Base-by-base conservation (phyloP, 257 asterid species). In the Solanum ossicruentum region DNA sequence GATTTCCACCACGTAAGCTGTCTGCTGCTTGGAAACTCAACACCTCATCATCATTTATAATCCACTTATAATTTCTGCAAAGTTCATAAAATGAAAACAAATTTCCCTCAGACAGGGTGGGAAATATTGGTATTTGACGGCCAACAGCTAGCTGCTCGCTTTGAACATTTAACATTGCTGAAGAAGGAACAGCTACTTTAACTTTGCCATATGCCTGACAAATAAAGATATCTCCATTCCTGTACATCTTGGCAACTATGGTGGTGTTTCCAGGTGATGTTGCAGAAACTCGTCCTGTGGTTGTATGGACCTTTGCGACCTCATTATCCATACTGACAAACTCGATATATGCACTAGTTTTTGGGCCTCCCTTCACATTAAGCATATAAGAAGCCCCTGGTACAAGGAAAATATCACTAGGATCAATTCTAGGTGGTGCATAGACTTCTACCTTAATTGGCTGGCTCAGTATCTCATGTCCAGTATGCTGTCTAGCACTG, bases 331-430 rank as follows among this genome's bases (percentile, higher is more conserved):
- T 41, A 86, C 93, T 89, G 77, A 91, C 87, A 85, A 83, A 96
- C 90, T 90, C 88, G 67, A 93, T 89, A 70, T 79, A 89, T 49
- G 97, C 89, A 88, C 93, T 92, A 83, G 92, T 85, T 88, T 88
- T 87, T 20, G 98, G 99, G 86, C 98, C 98, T 81, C 99, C 99
- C 86, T 87, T 86, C 47, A 94, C 94, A 69, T 92, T 85, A 81
- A 96, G 89, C 86, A 91, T 93, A 83, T 91, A 94, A 28, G 98
- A 93, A 81, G 97, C 95, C 63, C 99, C 99, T 10, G 98, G 99
- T 51, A 93, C 98, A 55, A 96, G 95, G 89, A 94, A 94, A 86
- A 93, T 88, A 81, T 92, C 90, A 66, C 88, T 63, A 72, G 99
- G 98, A 86, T 92, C 89, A 57, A 96, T 72, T 79, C 87, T 92